Evolutionary conservation across 2,329 filamentous ascomycete genomes (phyloP).

Genomic region (Alternaria burnsii): DNA sequence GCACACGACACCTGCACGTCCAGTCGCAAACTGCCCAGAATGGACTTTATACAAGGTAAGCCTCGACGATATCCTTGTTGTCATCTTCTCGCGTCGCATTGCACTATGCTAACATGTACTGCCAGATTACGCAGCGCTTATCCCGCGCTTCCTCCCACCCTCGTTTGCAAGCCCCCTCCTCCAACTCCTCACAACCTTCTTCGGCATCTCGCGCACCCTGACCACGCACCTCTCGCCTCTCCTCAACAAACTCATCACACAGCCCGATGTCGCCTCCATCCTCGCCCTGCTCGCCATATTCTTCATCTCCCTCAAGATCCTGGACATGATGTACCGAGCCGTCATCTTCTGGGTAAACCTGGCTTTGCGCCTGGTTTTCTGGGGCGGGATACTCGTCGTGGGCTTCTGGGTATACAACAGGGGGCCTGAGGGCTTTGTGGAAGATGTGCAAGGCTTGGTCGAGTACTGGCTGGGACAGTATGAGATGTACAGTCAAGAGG

Average conservation of each 20-base stretch:
- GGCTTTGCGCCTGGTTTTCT: conserved; percentile 69
- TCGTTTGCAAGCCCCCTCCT: conserved; percentile 43
- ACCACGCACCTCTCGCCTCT: conserved; percentile 43
- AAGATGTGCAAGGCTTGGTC: conserved; percentile 60
- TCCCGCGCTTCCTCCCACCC: conserved; percentile 44
- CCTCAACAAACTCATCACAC: conserved; percentile 35
- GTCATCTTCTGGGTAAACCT: conserved; percentile 81
- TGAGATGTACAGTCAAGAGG: conserved; percentile 44
- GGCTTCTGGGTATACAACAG: conserved; percentile 67
- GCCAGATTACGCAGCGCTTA: conserved; percentile 43
- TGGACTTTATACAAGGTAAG: conserved; percentile 44
- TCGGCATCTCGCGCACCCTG: conserved; percentile 39
- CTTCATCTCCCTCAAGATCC: conserved; percentile 69
- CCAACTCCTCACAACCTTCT: conserved; percentile 37
- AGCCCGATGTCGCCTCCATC: conserved; percentile 61
- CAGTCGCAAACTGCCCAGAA: conserved; percentile 27
- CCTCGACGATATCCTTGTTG: neutral
- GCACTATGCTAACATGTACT: conserved; percentile 19
- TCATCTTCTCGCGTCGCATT: neutral
- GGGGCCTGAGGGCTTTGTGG: conserved; percentile 69
- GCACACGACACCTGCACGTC: conserved; percentile 15
- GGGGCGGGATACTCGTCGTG: conserved; percentile 65
- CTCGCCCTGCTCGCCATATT: conserved; percentile 67
- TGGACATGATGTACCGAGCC: conserved; percentile 74
- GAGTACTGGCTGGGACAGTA: conserved; percentile 52